phyloP scores from a whole-genome alignment of 2,329 filamentous ascomycete genomes.

The Fusarium sp. region DNA sequence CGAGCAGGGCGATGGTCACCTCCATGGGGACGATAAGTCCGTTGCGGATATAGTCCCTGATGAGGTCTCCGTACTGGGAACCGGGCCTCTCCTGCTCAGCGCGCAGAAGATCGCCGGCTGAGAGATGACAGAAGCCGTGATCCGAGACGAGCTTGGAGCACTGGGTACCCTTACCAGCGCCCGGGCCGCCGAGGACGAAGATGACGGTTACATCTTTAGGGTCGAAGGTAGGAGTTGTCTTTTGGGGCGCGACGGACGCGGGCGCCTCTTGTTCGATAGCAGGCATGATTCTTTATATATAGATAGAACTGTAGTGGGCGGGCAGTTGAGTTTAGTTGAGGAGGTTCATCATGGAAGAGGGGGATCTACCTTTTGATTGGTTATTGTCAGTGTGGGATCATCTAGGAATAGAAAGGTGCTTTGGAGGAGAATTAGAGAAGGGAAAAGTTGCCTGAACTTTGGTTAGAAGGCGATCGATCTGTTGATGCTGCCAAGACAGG shows the following conservation, averaged over 20 bases:
- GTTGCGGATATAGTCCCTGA: conserved; percentile 92
- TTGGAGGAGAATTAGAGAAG: not conserved
- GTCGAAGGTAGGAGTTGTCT: conserved; percentile 77
- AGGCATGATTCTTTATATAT: conserved; percentile 32
- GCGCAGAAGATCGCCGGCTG: conserved; percentile 91
- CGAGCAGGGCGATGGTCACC: conserved; percentile 91
- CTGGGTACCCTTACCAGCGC: conserved; percentile 96
- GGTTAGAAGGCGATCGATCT: conserved; percentile 6
- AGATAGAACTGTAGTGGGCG: conserved; percentile 2
- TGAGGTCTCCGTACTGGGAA: conserved; percentile 91
- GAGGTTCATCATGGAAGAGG: conserved; percentile 24
- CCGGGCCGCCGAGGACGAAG: conserved; percentile 96
- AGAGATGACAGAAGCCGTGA: conserved; percentile 93
- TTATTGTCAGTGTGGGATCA: conserved; percentile 16
- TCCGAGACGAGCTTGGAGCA: conserved; percentile 88
- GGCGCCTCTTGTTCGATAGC: conserved; percentile 33
- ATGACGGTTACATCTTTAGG: conserved; percentile 86
- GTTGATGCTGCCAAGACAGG: conserved; percentile 29
- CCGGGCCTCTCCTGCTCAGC: conserved; percentile 91
- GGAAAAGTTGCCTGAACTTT: conserved; percentile 5
- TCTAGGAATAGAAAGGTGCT: not conserved
- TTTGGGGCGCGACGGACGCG: conserved; percentile 58
- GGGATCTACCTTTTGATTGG: conserved; percentile 21
- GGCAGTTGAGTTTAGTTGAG: conserved; percentile 11
- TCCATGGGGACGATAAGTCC: conserved; percentile 99